phyloP scores from a whole-genome alignment of 257 asterid species.

The Plantago major region DNA sequence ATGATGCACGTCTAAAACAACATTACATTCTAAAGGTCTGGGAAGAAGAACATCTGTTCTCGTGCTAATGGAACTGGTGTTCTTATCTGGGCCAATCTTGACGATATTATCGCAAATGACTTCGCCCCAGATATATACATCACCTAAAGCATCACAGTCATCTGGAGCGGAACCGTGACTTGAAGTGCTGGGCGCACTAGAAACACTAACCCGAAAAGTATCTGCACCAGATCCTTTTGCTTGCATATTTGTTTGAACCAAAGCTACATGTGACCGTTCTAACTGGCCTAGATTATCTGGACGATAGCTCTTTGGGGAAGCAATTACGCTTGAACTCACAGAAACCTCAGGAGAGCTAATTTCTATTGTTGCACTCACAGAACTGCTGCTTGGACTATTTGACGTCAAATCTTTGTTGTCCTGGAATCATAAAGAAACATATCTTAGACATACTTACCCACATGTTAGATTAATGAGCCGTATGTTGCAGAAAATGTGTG shows the following conservation, averaged over 20 bases:
- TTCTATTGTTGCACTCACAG: conserved; percentile 66
- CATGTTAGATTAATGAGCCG: not conserved
- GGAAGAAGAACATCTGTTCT: conserved; percentile 80
- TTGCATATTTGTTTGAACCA: conserved; percentile 77
- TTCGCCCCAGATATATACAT: conserved; percentile 95
- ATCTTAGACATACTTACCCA: conserved; percentile 11
- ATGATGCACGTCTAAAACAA: conserved; percentile 80
- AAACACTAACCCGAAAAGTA: conserved; percentile 84
- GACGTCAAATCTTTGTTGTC: conserved; percentile 68
- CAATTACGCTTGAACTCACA: conserved; percentile 39
- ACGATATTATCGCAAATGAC: conserved; percentile 71
- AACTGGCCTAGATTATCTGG: conserved; percentile 42
- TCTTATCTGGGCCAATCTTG: conserved; percentile 73
- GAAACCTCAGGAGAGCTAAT: conserved; percentile 66
- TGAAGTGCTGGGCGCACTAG: conserved; percentile 96
- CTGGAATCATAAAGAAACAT: conserved; percentile 31
- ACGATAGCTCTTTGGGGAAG: conserved; percentile 57
- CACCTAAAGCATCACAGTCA: conserved; percentile 89
- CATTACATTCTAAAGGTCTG: conserved; percentile 64
- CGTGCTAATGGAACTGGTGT: conserved; percentile 52
- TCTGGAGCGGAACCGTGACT: conserved; percentile 93
- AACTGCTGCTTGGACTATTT: conserved; percentile 69
- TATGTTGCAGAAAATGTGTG: not conserved
- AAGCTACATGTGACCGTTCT: conserved; percentile 72
- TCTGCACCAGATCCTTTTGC: conserved; percentile 75